Evolutionary conservation across 176 grass and related monocot genomes (phyloP).

Genomic region (Dactylis glomerata): DNA sequence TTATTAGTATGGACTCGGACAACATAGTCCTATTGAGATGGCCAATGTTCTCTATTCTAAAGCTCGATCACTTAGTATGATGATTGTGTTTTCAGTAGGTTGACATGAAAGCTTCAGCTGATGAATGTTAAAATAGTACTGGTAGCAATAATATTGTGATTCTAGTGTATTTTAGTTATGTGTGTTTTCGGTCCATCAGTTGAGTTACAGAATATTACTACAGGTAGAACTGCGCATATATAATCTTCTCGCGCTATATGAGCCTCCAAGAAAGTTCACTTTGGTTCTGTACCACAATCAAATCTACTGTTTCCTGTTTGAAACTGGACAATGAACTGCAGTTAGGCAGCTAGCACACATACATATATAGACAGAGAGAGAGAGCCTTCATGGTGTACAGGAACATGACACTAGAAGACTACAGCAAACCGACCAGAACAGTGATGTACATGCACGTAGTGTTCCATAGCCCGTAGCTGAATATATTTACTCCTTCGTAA

Average conservation of each 20-base stretch:
- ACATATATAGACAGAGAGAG: background rate
- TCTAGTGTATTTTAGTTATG: background rate
- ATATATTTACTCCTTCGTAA: background rate
- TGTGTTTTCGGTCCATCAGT: background rate
- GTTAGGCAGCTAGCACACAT: background rate
- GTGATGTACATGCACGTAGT: background rate
- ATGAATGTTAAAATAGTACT: background rate
- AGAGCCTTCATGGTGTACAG: background rate
- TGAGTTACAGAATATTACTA: background rate
- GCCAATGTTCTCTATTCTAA: background rate
- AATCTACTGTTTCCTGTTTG: constrained; percentile 6
- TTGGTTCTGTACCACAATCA: background rate
- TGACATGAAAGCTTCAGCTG: background rate
- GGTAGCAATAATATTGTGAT: background rate
- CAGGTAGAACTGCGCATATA: background rate
- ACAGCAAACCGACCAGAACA: background rate
- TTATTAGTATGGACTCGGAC: background rate
- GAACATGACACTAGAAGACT: constrained; percentile 8
- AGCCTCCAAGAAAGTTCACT: background rate
- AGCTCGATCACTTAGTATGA: background rate
- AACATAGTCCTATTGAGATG: background rate
- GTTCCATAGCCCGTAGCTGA: background rate
- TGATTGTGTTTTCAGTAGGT: background rate
- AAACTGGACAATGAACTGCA: background rate
- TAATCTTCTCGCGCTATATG: background rate